Percentiles rank a stretch among this genome's conserved stretches.
Conservation (phyloP, 2,329 filamentous ascomycete genomes). For the Alternaria arbusti region DNA sequence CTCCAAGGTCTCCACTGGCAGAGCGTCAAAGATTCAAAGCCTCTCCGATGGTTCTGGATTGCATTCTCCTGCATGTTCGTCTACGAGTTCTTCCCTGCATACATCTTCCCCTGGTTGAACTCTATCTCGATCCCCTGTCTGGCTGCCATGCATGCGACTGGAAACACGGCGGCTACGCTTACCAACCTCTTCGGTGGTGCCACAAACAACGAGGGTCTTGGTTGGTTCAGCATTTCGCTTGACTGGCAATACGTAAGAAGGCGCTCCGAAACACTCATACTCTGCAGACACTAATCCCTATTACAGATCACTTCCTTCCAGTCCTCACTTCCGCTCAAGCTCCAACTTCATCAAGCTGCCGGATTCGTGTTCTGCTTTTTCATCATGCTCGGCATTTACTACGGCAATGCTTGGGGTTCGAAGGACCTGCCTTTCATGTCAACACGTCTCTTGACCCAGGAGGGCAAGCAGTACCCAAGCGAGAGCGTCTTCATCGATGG, state of each 20-base stretch:
- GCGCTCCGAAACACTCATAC: neutral
- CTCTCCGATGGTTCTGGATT: slow-evolving; percentile 23
- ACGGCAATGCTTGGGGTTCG: slow-evolving; percentile 21
- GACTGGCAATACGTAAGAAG: slow-evolving; percentile 25
- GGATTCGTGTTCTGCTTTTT: slow-evolving; percentile 16
- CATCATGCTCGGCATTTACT: slow-evolving; percentile 20
- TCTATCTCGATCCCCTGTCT: slow-evolving; percentile 22
- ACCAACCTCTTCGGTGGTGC: slow-evolving; percentile 23
- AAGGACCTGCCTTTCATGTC: slow-evolving; percentile 22
- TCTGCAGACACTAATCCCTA: neutral
- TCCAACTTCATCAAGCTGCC: slow-evolving; percentile 18
- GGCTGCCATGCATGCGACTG: slow-evolving; percentile 20
- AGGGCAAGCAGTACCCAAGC: slow-evolving; percentile 14
- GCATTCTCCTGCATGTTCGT: slow-evolving; percentile 22
- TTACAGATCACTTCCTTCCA: slow-evolving; percentile 22
- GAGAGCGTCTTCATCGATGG: slow-evolving; percentile 18
- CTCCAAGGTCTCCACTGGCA: slow-evolving; percentile 24
- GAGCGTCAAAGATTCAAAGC: slow-evolving; percentile 20
- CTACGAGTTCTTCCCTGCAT: slow-evolving; percentile 24
- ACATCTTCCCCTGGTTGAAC: slow-evolving; percentile 25
- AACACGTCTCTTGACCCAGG: slow-evolving; percentile 18
- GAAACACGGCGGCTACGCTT: slow-evolving; percentile 14
- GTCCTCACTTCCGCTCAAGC: slow-evolving; percentile 20
- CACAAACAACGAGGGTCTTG: slow-evolving; percentile 20
- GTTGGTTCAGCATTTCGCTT: slow-evolving; percentile 15